Conservation (phyloP, 495 filamentous ascomycete genomes). For the Cairneyella variabilis region DNA sequence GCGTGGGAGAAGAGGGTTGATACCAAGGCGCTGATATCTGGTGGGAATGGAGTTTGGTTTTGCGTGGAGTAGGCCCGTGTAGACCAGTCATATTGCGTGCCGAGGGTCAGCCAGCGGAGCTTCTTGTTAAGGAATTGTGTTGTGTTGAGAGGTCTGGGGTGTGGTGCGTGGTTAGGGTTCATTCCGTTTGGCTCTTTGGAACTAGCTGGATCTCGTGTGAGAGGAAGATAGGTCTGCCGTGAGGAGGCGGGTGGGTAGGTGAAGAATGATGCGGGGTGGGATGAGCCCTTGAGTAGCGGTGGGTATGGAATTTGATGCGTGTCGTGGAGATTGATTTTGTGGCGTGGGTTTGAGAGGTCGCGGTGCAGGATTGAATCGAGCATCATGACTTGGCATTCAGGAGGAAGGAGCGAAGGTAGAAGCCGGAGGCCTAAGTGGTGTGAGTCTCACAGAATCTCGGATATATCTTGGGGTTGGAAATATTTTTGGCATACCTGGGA, state of each 20-base stretch:
- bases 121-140: slow-evolving; percentile 67
- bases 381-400: slow-evolving; percentile 63
- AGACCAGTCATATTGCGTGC: slow-evolving; percentile 94
- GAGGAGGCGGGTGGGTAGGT: slow-evolving; percentile 36
- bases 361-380: slow-evolving; percentile 69
- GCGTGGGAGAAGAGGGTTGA: slow-evolving; percentile 71
- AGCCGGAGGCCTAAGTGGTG: slow-evolving; percentile 61
- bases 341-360: slow-evolving; percentile 67
- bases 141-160: slow-evolving; percentile 66
- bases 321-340: slow-evolving; percentile 85
- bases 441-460: too few relatives aligned
- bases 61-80: slow-evolving; percentile 67
- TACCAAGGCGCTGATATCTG: slow-evolving; percentile 63
- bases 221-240: slow-evolving; percentile 51
- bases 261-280: slow-evolving; percentile 40
- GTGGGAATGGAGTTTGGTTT: slow-evolving; percentile 66
- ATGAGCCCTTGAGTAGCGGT: background rate
- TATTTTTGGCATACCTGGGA: slow-evolving; percentile 21
- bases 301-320: slow-evolving; percentile 76
- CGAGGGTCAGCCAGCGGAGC: slow-evolving; percentile 89
- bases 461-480: too few relatives aligned
- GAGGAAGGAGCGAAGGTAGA: slow-evolving; percentile 68
- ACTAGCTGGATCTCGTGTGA: too few relatives aligned
- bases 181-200: too few relatives aligned
- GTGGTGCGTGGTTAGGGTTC: slow-evolving; percentile 68